These are phyloP conservation scores for Agroathelia rolfsii DNA, from an alignment of 1,284 basidiomycete genomes.

Conservation along the genomic window DNA sequence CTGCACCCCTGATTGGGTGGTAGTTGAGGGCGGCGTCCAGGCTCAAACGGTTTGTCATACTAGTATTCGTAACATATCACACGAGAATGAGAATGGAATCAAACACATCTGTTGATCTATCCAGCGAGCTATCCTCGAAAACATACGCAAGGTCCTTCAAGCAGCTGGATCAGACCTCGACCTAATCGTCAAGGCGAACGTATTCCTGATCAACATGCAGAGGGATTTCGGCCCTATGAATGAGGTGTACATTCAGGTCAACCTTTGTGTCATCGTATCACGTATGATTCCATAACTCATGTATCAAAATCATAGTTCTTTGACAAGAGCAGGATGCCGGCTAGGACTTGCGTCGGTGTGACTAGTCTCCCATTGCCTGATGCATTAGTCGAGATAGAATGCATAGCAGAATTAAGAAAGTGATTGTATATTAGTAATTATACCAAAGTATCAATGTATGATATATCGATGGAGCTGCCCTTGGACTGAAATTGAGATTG, in stretches of 20 bases:
- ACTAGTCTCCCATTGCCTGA: constrained; percentile 46
- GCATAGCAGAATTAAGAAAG: constrained; percentile 49
- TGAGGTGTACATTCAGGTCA: constrained; percentile 41
- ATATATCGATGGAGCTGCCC: too few species aligned
- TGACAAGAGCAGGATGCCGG: constrained; percentile 39
- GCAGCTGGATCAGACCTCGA: constrained; percentile 49
- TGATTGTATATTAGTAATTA: too few species aligned
- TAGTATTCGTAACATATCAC: too few species aligned
- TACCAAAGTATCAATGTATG: too few species aligned
- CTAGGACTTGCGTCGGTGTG: constrained; percentile 59
- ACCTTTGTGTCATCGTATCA: constrained; percentile 7
- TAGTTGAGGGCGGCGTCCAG: constrained; percentile 21
- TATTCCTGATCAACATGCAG: constrained; percentile 44
- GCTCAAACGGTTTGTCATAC: constrained; percentile 24
- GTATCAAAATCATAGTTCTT: constrained; percentile 34
- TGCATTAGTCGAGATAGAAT: constrained; percentile 60
- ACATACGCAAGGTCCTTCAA: constrained; percentile 44
- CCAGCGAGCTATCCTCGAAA: constrained; percentile 48
- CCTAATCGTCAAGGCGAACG: constrained; percentile 51
- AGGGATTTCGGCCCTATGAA: constrained; percentile 47
- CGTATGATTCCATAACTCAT: not conserved
- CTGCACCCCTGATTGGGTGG: constrained; percentile 18
- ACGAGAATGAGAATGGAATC: too few species aligned
- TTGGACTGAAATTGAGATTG: too few species aligned
- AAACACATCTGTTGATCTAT: too few species aligned